Evolutionary conservation across 2,329 filamentous ascomycete genomes (phyloP), one percentile per base, ranked within the genome.

Genomic region (Neoarthrinium moseri): DNA sequence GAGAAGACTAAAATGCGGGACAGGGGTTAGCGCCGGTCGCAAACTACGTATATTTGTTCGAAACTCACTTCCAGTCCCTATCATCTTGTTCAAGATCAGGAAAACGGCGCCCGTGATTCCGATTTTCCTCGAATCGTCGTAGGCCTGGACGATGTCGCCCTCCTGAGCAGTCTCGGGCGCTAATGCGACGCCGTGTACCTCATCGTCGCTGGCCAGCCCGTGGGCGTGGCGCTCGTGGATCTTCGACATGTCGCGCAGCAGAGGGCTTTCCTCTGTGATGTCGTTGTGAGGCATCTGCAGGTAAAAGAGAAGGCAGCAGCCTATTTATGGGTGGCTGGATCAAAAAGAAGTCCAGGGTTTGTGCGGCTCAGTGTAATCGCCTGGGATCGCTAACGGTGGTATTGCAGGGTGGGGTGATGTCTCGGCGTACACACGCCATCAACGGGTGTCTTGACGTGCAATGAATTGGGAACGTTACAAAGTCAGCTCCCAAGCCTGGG

Each of bases 61-160:
- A 39, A 12, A 65, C 73, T 56, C 58, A 79, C 75, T 78, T 55
- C 77, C 77, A 2, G 77, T 79, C 10, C 77, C 77, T 30, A 81
- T 78, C 74, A 81, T 80, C 56, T 78, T 79, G 48, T 81, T 81
- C 15, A 80, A 51, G 30, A 81, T 80, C 30, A 81, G 51, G 45
- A 80, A 80, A 1, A 77, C 71, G 5, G 77, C 71, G 3, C 76
- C 76, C 0, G 70, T 72, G 22, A 80, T 61, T 0, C 77, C 78
- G 17, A 81, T 73, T 59, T 78, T 78, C 7, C 70, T 61, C 39
- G 58, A 59, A 5, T 63, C 58, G n/a, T 56, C 54, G 23, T 57
- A 58, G 11, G 53, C 57, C 47, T 61, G 57, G 8, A 62, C 44
- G 8, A 47, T 49, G 20, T 57, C 48, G 20, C 45, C 49, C n/a